These are phyloP conservation scores for Penicillium sp. DNA, from an alignment of 2,329 filamentous ascomycete species.

Conservation along the genomic window DNA sequence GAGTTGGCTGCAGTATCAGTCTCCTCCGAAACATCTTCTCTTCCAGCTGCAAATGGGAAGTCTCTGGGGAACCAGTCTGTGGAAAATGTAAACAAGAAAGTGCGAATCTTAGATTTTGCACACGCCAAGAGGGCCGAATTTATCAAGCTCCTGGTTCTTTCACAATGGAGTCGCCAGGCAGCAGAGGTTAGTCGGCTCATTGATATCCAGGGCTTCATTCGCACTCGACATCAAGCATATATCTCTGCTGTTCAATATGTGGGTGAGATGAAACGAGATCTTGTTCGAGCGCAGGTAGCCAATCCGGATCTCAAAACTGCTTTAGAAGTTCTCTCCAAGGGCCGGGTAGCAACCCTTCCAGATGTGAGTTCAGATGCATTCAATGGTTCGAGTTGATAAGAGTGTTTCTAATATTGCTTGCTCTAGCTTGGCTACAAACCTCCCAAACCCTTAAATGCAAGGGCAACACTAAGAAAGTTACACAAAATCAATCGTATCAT, in stretches of 20 bases:
- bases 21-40: slow-evolving; percentile 38
- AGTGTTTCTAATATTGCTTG: slow-evolving; percentile 2
- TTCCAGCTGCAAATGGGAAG: slow-evolving; percentile 28
- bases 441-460: slow-evolving; percentile 67
- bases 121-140: slow-evolving; percentile 81
- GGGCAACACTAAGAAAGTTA: slow-evolving; percentile 72
- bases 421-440: slow-evolving; percentile 72
- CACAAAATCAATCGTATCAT: slow-evolving; percentile 81
- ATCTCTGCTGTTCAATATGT: slow-evolving; percentile 62
- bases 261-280: slow-evolving; percentile 70
- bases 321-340: slow-evolving; percentile 77
- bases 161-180: slow-evolving; percentile 82
- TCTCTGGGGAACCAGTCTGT: slow-evolving; percentile 36
- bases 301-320: slow-evolving; percentile 92
- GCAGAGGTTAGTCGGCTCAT: slow-evolving; percentile 82
- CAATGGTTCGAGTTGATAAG: background rate
- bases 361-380: slow-evolving; percentile 56
- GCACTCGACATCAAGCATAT: slow-evolving; percentile 62
- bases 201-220: slow-evolving; percentile 76
- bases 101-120: slow-evolving; percentile 71
- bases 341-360: slow-evolving; percentile 74
- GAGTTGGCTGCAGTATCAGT: slow-evolving; percentile 69
- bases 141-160: slow-evolving; percentile 87
- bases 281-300: slow-evolving; percentile 72
- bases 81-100: slow-evolving; percentile 75